Evolutionary conservation across 441 rosid genomes (phyloP).

Genomic region (Adansonia rubrostipa): DNA sequence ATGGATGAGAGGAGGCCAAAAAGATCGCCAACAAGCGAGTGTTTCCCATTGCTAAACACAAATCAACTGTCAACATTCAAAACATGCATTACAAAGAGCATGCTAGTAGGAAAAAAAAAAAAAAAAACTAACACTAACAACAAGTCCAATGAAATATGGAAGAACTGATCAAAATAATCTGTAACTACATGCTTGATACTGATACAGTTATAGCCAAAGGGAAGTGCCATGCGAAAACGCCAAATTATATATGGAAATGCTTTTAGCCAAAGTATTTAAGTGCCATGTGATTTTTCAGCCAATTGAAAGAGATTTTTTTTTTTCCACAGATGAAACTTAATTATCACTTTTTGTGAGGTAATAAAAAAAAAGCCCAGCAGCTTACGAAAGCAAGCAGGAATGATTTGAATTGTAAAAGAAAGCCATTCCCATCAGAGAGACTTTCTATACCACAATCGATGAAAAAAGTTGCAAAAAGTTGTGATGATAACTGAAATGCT

Average conservation of each 20-base stretch:
- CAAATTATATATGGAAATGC: constrained; percentile 7
- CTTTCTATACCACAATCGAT: not conserved
- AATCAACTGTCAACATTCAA: constrained; percentile 55
- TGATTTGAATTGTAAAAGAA: not conserved
- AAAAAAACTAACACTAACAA: constrained; percentile 13
- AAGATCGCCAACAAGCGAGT: constrained; percentile 87
- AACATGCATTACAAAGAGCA: constrained; percentile 33
- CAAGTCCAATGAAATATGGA: constrained; percentile 33
- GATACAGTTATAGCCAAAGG: not conserved
- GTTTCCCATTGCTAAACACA: constrained; percentile 79
- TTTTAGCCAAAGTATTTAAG: not conserved
- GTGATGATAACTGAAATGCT: not conserved
- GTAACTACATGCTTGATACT: constrained; percentile 13
- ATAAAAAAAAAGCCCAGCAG: not conserved
- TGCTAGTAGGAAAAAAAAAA: constrained; percentile 53
- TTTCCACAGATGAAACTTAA: not conserved
- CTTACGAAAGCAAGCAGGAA: not conserved
- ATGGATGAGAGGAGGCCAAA: constrained; percentile 96
- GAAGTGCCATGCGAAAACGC: not conserved
- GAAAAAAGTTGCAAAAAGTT: not conserved
- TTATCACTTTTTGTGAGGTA: constrained; percentile 5
- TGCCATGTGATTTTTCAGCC: not conserved
- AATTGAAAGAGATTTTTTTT: not conserved
- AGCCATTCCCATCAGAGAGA: not conserved
- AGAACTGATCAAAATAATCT: constrained; percentile 19